Percentiles rank a stretch among this genome's conserved stretches.
Conservation (phyloP, 768 basidiomycete genomes). For the Macrolepiota dolichaula region DNA sequence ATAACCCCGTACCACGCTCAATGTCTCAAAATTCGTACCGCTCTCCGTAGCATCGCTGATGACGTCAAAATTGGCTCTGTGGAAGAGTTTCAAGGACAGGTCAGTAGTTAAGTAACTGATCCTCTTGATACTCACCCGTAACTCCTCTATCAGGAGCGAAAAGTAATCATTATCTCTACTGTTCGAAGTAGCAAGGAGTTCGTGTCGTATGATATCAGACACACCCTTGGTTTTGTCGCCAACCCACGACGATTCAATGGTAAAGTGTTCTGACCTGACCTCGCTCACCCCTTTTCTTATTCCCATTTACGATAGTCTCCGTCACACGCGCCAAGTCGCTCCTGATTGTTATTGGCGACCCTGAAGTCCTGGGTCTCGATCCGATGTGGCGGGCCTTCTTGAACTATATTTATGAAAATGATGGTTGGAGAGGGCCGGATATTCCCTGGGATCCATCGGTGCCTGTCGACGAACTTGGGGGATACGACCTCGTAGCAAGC, state of each 20-base stretch:
- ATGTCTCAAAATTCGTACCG: not conserved
- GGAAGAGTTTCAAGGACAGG: slow-evolving; percentile 47
- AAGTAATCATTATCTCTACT: slow-evolving; percentile 56
- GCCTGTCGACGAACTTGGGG: slow-evolving; percentile 32
- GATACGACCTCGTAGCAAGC: slow-evolving; percentile 34
- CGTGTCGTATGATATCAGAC: slow-evolving; percentile 49
- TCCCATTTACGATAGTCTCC: slow-evolving; percentile 37
- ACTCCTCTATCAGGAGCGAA: slow-evolving; percentile 38
- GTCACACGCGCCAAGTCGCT: slow-evolving; percentile 61
- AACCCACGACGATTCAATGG: slow-evolving; percentile 60
- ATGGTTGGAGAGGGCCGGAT: slow-evolving; percentile 51
- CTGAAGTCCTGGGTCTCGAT: slow-evolving; percentile 54
- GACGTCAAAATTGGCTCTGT: not conserved
- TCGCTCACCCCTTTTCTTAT: not conserved
- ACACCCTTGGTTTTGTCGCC: slow-evolving; percentile 58
- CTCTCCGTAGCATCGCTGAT: not conserved
- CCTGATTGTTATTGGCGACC: slow-evolving; percentile 58
- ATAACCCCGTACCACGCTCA: slow-evolving; percentile 32
- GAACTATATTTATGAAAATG: slow-evolving; percentile 50
- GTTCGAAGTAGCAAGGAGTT: slow-evolving; percentile 54
- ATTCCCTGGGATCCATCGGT: slow-evolving; percentile 48
- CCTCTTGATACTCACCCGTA: slow-evolving; percentile 20
- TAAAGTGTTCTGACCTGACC: slow-evolving; percentile 21
- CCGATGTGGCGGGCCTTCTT: slow-evolving; percentile 61
- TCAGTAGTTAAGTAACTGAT: slow-evolving; percentile 40